Evolutionary conservation across 768 basidiomycete species (phyloP).

Genomic region (Macrolepiota fuliginosa): DNA sequence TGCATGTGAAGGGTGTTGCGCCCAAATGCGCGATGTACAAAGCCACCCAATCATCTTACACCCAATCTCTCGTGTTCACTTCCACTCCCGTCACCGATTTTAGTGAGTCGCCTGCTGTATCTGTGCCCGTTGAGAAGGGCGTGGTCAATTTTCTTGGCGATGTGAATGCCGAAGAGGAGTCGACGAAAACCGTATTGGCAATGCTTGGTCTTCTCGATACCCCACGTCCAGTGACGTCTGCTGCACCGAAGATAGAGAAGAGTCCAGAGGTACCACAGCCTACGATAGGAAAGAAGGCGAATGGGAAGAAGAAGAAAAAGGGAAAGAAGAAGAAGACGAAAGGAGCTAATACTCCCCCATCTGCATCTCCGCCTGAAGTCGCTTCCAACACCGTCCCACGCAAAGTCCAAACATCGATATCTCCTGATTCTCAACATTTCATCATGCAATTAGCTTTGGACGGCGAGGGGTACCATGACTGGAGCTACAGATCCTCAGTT

Average conservation of each 20-base stretch:
- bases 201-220: conserved; percentile 34
- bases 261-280: background rate
- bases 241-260: background rate
- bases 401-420: background rate
- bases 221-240: background rate
- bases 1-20: conserved; percentile 30
- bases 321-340: conserved; percentile 3
- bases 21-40: conserved; percentile 31
- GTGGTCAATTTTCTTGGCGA: conserved; percentile 40
- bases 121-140: conserved; percentile 29
- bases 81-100: conserved; percentile 20
- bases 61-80: conserved; percentile 26
- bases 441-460: conserved; percentile 16
- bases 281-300: background rate
- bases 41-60: conserved; percentile 21
- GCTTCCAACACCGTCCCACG: background rate
- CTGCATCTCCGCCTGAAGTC: background rate
- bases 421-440: conserved; percentile 2
- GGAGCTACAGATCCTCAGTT: conserved; percentile 12
- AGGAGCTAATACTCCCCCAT: background rate
- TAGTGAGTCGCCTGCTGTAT: conserved; percentile 30
- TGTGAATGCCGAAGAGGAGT: conserved; percentile 36
- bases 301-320: conserved; percentile 1
- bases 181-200: conserved; percentile 32
- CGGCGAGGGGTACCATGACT: conserved; percentile 8